Evolutionary conservation across 768 basidiomycete genomes (phyloP), one percentile per base, ranked within the genome.

Genomic region (Ramaria rubella): DNA sequence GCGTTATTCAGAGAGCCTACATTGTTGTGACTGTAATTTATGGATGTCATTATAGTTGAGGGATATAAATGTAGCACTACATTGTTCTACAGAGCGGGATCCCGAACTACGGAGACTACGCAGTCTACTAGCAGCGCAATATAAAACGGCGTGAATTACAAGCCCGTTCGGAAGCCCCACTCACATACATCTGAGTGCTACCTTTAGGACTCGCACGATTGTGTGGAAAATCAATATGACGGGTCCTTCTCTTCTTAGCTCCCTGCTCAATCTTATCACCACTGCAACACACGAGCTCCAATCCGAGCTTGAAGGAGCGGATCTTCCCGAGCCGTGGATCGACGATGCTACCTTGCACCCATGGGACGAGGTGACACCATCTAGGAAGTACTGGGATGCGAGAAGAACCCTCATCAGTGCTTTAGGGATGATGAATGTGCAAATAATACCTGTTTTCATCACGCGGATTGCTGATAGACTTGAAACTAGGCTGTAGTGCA

Each of bases 401-500:
- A 23, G 55, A 11, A 29, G 36, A 17, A 57, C 55, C 8, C 30
- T 57, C n/a, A 11, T 57, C 6, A 38, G 51, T 34, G 46, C 55
- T n/a, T 49, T 57, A 2, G 55, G 55, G 3, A 57, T 50, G 24
- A 51, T 57, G 49, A 38, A 51, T 19, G 55, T 31, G 4, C 1
- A 5, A 15, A 17, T 9, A 12, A 19, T 52, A 12, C 26, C 19
- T 19, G 14, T 21, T 45, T n/a, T 5, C 30, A 34, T 11, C 29
- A 4, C 15, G 34, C 5, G 17, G 7, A 17, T 31, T 31, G 21
- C n/a, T 24, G 11, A 38, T 24, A 19, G 24, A n/a, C 12, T 51
- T 8, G 40, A 8, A 30, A 53, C 8, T 12, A 57, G 55, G 55
- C 55, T 12, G n/a, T 57, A n/a, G 55, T 57, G 24, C 55, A 57